These are phyloP conservation scores for Psilocybe tampanensis DNA, from an alignment of 768 basidiomycete genomes.

Conservation along the genomic window DNA sequence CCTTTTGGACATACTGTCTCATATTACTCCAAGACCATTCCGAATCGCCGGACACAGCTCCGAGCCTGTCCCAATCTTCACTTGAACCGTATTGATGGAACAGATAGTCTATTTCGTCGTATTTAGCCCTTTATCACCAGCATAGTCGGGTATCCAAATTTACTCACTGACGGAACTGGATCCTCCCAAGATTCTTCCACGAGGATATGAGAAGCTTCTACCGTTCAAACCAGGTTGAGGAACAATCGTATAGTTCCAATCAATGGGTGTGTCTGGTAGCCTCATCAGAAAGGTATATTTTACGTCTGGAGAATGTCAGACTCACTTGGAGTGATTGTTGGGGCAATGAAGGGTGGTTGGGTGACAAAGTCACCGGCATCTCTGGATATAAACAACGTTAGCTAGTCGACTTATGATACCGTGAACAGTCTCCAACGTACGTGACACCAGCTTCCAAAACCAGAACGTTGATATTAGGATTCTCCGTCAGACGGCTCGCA, in stretches of 20 bases:
- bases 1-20: slow-evolving; percentile 27
- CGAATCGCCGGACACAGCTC: slow-evolving; percentile 31
- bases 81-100: slow-evolving; percentile 34
- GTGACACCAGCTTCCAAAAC: slow-evolving; percentile 58
- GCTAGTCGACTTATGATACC: neutral
- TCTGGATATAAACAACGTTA: slow-evolving; percentile 4
- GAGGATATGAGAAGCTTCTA: slow-evolving; percentile 30
- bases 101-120: slow-evolving; percentile 29
- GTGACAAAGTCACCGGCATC: slow-evolving; percentile 21
- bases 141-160: neutral
- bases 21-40: slow-evolving; percentile 41
- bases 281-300: neutral
- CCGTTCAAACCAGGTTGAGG: slow-evolving; percentile 31
- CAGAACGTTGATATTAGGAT: slow-evolving; percentile 46
- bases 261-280: slow-evolving; percentile 22
- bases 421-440: slow-evolving; percentile 26
- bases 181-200: slow-evolving; percentile 37
- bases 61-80: slow-evolving; percentile 40
- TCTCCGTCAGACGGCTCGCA: slow-evolving; percentile 53
- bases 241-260: slow-evolving; percentile 37
- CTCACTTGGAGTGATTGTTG: slow-evolving; percentile 22
- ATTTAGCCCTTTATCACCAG: neutral
- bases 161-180: slow-evolving; percentile 29
- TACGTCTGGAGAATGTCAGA: neutral
- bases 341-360: slow-evolving; percentile 19